Evolutionary conservation across 1,284 basidiomycete species (phyloP), one percentile per base, ranked within the genome.

Genomic region (Pholiota adiposa): DNA sequence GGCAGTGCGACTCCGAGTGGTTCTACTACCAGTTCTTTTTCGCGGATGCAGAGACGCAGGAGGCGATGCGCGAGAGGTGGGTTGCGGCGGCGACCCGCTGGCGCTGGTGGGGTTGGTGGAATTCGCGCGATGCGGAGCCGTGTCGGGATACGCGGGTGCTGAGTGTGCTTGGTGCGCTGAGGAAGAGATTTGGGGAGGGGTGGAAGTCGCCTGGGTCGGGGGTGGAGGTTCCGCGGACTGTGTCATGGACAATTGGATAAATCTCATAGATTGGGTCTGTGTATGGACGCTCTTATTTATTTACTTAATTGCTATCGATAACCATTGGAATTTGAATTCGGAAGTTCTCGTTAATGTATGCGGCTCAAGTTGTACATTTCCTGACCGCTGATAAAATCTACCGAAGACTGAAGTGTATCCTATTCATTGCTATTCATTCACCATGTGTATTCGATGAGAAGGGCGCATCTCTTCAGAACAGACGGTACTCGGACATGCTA

Each of bases 11-110:
- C 12, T 56, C 67, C 8, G 70, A 74, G 11, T 81, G 79, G 78
- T 82, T 70, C 46, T 83, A 83, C 62, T 83, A 83, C 63, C 77
- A 83, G 58, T 84, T 77, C 63, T 83, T 75, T 71, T 64, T 84
- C 3, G 77, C 80, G 5, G 59, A 67, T 14, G 54, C 56, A 0
- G 58, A 36, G 12, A 76, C 75, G 54, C 67, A 73, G 29, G 64
- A 66, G n/a, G 59, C 49, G 21, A 79, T 79, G 66, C 62, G 67
- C 40, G 55, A 46, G 25, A 31, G 55, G 54, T 72, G 69, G 67
- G 51, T 63, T 14, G 48, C 55, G 19, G 56, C 14, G 34, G 58
- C 56, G 46, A 52, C 54, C 23, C 23, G 66, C 31, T 72, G 67
- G 66, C 60, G 51, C 16, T 59, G 56, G 41, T 73, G 69, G 67